A percentile compares a stretch with the other conserved stretches of the same genome.
These are phyloP conservation scores for Adansonia gregorii DNA, from an alignment of 441 rosid species.

Conservation along the genomic window DNA sequence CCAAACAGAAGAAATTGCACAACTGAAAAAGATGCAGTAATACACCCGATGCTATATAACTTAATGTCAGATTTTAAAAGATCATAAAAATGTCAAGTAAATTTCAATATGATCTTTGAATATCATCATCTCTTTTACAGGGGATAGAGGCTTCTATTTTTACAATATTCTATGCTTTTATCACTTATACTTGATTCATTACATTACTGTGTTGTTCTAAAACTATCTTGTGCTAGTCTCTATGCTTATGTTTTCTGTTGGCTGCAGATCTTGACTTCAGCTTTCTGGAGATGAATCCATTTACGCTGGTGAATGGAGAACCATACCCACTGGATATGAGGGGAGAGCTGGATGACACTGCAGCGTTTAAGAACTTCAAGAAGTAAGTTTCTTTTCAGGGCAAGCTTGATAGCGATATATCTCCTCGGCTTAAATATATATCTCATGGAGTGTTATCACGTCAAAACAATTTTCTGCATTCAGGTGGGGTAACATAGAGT, in stretches of 20 bases:
- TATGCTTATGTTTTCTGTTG: background rate
- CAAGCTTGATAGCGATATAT: conserved; percentile 3
- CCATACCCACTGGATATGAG: conserved; percentile 96
- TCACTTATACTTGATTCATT: background rate
- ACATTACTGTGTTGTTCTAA: conserved; percentile 28
- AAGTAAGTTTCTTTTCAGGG: conserved; percentile 48
- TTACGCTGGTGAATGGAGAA: conserved; percentile 75
- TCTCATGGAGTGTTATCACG: conserved; percentile 5
- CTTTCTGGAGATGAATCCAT: conserved; percentile 93
- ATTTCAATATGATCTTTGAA: conserved; percentile 1
- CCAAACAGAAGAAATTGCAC: conserved; percentile 13
- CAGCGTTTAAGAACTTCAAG: conserved; percentile 89
- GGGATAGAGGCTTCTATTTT: background rate
- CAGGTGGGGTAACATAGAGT: conserved; percentile 86
- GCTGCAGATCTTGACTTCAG: conserved; percentile 55
- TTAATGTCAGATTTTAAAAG: background rate
- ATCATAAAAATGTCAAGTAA: background rate
- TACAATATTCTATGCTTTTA: conserved; percentile 18
- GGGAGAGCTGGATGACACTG: conserved; percentile 92
- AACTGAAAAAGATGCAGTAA: background rate
- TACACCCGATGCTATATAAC: background rate
- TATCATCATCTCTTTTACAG: background rate
- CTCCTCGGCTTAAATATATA: background rate
- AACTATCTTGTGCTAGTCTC: background rate
- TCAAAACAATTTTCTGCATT: conserved; percentile 21